Evolutionary conservation across 2,329 filamentous ascomycete genomes (phyloP).

Genomic region (Colletotrichum liaoningense): DNA sequence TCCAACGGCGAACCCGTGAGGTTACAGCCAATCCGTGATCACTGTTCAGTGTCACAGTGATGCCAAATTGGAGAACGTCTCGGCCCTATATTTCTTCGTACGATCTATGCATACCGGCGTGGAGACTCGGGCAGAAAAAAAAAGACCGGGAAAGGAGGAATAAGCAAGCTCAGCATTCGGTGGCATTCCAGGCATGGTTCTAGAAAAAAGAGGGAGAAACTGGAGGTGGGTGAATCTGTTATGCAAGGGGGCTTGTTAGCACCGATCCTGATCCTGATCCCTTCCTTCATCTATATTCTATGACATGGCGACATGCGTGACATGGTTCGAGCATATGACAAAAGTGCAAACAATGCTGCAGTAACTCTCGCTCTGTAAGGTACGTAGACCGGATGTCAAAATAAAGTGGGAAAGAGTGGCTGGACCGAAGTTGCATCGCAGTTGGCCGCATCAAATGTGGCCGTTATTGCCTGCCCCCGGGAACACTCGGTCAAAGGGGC

Average conservation of each 20-base stretch:
- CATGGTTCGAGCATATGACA: neutral
- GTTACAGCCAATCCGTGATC: neutral
- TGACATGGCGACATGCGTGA: neutral
- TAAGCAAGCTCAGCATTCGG: neutral
- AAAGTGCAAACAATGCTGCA: neutral
- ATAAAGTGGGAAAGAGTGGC: neutral
- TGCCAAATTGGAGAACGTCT: neutral
- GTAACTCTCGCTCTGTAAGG: neutral
- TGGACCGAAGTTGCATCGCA: neutral
- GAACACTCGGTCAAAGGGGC: neutral
- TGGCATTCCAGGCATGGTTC: neutral
- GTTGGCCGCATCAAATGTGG: neutral
- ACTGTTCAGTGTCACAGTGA: neutral
- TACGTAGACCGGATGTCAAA: neutral
- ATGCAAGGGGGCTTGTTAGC: neutral
- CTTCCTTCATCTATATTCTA: too few relatives aligned
- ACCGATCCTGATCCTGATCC: neutral
- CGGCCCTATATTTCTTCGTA: conserved; percentile 17
- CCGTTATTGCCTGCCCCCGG: neutral
- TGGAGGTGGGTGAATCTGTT: neutral
- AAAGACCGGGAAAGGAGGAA: neutral
- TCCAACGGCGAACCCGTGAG: conserved; percentile 2
- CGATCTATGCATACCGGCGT: conserved; percentile 20
- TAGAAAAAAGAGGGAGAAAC: neutral
- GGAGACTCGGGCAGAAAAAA: neutral